Conservation (phyloP, 2,329 filamentous ascomycete genomes). For the Neophaeococcomyces mojaviensis region DNA sequence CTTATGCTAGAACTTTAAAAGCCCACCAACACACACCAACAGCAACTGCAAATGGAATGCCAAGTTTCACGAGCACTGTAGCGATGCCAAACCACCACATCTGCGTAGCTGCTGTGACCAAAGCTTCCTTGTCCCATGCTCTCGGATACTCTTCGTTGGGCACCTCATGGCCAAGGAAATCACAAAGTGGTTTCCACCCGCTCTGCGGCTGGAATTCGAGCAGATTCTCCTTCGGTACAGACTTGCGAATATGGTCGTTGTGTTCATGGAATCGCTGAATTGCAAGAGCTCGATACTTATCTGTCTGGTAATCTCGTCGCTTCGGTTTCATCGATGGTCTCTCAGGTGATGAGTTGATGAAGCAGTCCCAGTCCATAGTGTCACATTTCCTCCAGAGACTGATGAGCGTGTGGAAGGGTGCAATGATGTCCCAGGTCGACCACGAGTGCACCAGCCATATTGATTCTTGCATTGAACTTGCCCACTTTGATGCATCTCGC, state of each 20-base stretch:
- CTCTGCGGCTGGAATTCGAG: constrained; percentile 29
- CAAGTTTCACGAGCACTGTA: background rate
- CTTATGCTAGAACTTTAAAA: background rate
- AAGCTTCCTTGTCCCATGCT: constrained; percentile 6
- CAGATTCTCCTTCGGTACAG: constrained; percentile 37
- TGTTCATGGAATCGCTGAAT: constrained; percentile 5
- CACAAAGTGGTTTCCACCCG: constrained; percentile 40
- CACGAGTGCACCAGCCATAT: background rate
- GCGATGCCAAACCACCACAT: constrained; percentile 1
- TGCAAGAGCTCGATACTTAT: background rate
- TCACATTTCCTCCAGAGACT: background rate
- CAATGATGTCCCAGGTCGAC: background rate
- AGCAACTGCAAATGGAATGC: background rate
- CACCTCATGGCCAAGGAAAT: constrained; percentile 14
- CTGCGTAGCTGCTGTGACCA: background rate
- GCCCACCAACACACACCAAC: background rate
- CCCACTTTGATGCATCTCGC: constrained; percentile 6
- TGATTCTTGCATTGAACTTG: background rate
- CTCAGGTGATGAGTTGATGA: constrained; percentile 1
- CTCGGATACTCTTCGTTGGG: constrained; percentile 14
- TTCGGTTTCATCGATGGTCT: background rate
- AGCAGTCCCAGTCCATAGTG: background rate
- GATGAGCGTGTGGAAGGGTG: constrained; percentile 5
- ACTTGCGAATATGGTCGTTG: constrained; percentile 14
- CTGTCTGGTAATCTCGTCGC: constrained; percentile 1